These are phyloP conservation scores for Neurospora crassa DNA, from an alignment of 2,329 filamentous ascomycete species.

Conservation along the genomic window DNA sequence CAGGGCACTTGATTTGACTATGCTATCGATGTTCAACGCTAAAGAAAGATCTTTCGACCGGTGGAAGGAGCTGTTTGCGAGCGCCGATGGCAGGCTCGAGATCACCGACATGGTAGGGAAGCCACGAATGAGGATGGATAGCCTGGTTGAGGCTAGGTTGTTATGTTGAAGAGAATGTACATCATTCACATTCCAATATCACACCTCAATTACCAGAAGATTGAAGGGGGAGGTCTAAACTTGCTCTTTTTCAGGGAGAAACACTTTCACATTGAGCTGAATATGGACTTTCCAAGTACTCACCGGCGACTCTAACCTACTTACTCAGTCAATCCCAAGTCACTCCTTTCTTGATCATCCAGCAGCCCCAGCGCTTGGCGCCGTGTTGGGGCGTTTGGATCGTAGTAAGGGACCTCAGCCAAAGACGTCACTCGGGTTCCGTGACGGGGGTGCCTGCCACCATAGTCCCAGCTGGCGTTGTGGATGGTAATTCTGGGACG, in stretches of 20 bases:
- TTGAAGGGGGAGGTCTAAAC: neutral
- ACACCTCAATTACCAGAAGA: neutral
- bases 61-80: constrained; percentile 8
- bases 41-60: constrained; percentile 7
- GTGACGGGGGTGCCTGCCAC: constrained; percentile 55
- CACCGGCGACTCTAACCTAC: neutral
- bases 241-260: neutral
- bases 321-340: constrained; percentile 3
- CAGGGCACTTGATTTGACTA: constrained; percentile 7
- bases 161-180: neutral
- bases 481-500: constrained; percentile 55
- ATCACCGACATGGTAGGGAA: constrained; percentile 7
- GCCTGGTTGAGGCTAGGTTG: constrained; percentile 4
- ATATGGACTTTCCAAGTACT: neutral
- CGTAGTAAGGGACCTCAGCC: constrained; percentile 63
- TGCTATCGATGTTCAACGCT: constrained; percentile 10
- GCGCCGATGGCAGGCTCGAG: constrained; percentile 4
- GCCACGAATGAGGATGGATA: constrained; percentile 8
- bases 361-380: constrained; percentile 57
- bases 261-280: neutral
- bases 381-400: constrained; percentile 53
- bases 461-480: constrained; percentile 67
- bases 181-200: neutral
- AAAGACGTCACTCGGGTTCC: constrained; percentile 63
- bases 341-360: constrained; percentile 40